Conservation (phyloP, 257 asterid genomes). For the Salvia splendens region DNA sequence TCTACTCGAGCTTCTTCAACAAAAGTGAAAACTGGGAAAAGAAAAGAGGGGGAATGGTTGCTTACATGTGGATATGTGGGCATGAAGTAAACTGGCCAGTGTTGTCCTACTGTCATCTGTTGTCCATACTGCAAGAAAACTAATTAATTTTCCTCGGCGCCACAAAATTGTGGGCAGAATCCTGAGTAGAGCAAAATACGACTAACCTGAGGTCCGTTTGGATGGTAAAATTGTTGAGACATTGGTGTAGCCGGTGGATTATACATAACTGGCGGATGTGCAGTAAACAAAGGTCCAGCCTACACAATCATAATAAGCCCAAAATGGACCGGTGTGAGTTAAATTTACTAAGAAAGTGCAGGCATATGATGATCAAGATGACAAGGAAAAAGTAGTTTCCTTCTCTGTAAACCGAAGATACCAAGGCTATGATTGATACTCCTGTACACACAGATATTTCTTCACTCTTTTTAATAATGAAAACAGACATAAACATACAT, state of each 20-base stretch:
- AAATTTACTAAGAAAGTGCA: background rate
- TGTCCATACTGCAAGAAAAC: constrained; percentile 64
- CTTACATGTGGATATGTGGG: constrained; percentile 82
- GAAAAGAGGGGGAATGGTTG: constrained; percentile 10
- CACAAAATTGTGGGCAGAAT: constrained; percentile 12
- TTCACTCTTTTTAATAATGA: too few relatives aligned
- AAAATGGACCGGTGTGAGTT: background rate
- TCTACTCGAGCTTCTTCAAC: background rate
- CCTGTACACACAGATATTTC: too few relatives aligned
- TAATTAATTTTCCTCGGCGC: constrained; percentile 14
- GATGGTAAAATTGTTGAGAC: constrained; percentile 77
- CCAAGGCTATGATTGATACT: too few relatives aligned
- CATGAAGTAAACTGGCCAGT: constrained; percentile 76
- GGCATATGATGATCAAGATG: constrained; percentile 12
- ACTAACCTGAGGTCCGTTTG: constrained; percentile 89
- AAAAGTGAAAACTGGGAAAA: background rate
- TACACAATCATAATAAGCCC: constrained; percentile 39
- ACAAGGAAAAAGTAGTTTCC: background rate
- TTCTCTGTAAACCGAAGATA: too few relatives aligned
- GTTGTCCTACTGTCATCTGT: constrained; percentile 90
- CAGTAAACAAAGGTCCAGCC: constrained; percentile 64
- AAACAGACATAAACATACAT: too few relatives aligned
- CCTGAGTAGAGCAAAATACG: background rate
- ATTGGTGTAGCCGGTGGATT: constrained; percentile 66
- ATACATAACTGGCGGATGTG: constrained; percentile 72